Conservation (phyloP, 805 yeast genomes). For the Scheffersomyces stipitis region DNA sequence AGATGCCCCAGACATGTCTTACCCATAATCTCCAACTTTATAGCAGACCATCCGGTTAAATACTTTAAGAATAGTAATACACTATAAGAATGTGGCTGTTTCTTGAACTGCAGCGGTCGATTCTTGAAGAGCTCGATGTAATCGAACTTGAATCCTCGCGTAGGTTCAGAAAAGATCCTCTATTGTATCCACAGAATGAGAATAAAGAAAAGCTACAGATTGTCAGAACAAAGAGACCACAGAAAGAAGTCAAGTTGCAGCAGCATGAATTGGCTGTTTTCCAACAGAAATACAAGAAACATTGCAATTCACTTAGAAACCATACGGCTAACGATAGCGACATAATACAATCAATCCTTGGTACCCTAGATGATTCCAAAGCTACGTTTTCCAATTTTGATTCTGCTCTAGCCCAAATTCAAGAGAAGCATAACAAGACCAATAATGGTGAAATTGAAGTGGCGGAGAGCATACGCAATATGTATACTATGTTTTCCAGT, state of each 20-base stretch:
- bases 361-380: slow-evolving; percentile 19
- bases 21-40: too few species aligned
- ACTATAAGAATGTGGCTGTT: slow-evolving; percentile 28
- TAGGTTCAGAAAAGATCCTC: slow-evolving; percentile 63
- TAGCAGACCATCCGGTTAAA: too few species aligned
- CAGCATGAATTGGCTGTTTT: slow-evolving; percentile 66
- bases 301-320: slow-evolving; percentile 8
- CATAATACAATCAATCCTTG: slow-evolving; percentile 6
- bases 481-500: slow-evolving; percentile 24
- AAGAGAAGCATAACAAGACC: slow-evolving; percentile 10
- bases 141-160: slow-evolving; percentile 66
- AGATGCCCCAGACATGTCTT: too few species aligned
- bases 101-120: slow-evolving; percentile 34
- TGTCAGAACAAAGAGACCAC: slow-evolving; percentile 37
- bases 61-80: too few species aligned
- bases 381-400: slow-evolving; percentile 39
- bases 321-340: slow-evolving; percentile 2
- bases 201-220: slow-evolving; percentile 9
- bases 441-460: slow-evolving; percentile 12
- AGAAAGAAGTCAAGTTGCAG: slow-evolving; percentile 55
- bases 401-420: slow-evolving; percentile 26
- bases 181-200: slow-evolving; percentile 34
- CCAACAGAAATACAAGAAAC: slow-evolving; percentile 42
- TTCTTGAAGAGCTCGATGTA: slow-evolving; percentile 65
- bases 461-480: slow-evolving; percentile 13